Conservation (phyloP, 768 basidiomycete species). For the Agaricus blazei region DNA sequence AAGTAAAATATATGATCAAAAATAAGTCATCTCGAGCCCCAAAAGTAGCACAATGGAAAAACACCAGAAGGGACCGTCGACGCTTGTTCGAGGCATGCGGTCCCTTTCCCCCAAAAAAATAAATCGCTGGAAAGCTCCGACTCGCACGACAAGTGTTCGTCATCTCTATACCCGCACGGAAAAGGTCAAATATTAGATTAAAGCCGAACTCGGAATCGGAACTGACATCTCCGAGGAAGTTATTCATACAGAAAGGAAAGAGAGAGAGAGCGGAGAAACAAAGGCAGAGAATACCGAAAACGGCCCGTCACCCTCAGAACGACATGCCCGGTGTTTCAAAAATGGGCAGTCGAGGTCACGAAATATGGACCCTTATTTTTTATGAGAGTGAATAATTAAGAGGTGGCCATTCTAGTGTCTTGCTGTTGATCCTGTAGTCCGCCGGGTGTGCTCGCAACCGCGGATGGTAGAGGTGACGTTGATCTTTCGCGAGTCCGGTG, state of each 20-base stretch:
- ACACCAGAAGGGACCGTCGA: neutral
- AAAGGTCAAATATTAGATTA: neutral
- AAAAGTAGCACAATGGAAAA: neutral
- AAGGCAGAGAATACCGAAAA: neutral
- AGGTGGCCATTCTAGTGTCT: conserved; percentile 29
- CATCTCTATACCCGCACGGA: neutral
- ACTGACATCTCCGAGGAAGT: neutral
- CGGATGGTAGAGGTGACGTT: neutral
- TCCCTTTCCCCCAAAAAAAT: no score
- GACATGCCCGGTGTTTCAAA: neutral
- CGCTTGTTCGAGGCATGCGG: no score
- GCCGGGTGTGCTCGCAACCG: neutral
- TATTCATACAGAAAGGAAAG: neutral
- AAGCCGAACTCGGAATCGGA: neutral
- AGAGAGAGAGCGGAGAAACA: neutral
- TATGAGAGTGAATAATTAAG: conserved; percentile 11
- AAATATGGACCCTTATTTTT: conserved; percentile 10
- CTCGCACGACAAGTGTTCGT: neutral
- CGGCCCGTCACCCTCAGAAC: no score
- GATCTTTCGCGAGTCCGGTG: conserved; percentile 29
- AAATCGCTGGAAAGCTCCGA: neutral
- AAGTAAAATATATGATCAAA: no score
- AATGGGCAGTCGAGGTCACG: neutral
- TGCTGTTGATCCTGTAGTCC: conserved; percentile 3
- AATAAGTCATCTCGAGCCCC: no score